phyloP scores from a whole-genome alignment of 1,284 basidiomycete genomes.

The Cerrena zonata region DNA sequence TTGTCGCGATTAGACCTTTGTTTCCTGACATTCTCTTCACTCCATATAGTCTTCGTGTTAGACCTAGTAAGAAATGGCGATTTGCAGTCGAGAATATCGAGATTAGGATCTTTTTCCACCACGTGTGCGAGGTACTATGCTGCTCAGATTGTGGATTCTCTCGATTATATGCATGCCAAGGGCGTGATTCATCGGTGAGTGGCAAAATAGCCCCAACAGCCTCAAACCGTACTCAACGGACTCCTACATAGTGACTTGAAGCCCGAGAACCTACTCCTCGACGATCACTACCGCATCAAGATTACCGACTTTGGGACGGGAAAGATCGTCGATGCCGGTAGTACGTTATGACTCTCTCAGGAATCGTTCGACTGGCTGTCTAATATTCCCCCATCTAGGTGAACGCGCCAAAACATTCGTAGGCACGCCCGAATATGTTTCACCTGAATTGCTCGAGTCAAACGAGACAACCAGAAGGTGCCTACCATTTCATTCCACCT shows the following conservation, averaged over 20 bases:
- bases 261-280: constrained; percentile 89
- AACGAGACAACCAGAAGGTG: constrained; percentile 71
- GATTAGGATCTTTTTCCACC: constrained; percentile 77
- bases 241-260: constrained; percentile 66
- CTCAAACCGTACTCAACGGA: not conserved
- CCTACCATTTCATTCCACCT: constrained; percentile 9
- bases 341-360: constrained; percentile 31
- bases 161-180: constrained; percentile 84
- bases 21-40: constrained; percentile 6
- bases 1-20: not conserved
- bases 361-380: constrained; percentile 14
- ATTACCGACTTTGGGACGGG: constrained; percentile 97
- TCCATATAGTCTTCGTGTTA: constrained; percentile 74
- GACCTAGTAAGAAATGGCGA: constrained; percentile 89
- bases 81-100: constrained; percentile 73
- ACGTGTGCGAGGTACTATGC: constrained; percentile 75
- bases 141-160: constrained; percentile 82
- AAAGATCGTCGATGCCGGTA: constrained; percentile 67
- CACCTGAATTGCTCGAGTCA: constrained; percentile 82
- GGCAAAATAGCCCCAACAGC: not conserved
- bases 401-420: constrained; percentile 80
- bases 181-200: constrained; percentile 80
- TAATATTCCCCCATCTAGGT: constrained; percentile 25
- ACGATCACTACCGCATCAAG: constrained; percentile 81
- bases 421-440: constrained; percentile 93